phyloP scores from a whole-genome alignment of 805 yeast genomes.

The Kurtzmaniella fragi region DNA sequence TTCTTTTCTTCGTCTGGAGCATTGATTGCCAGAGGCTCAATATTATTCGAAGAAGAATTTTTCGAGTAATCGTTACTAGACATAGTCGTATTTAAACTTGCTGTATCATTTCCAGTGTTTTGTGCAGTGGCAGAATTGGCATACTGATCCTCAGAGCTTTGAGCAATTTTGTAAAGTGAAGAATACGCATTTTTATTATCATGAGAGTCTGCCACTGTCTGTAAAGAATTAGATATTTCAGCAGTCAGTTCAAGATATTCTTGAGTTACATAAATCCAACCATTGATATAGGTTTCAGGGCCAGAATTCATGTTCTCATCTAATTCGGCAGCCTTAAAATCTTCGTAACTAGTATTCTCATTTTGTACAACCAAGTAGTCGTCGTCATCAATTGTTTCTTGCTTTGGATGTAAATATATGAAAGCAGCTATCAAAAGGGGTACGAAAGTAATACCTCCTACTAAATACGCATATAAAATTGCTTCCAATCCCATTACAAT shows the following conservation, averaged over 20 bases:
- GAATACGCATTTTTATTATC: slow-evolving; percentile 54
- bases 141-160: slow-evolving; percentile 17
- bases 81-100: not conserved
- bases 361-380: slow-evolving; percentile 10
- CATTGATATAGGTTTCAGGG: slow-evolving; percentile 57
- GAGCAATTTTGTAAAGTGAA: slow-evolving; percentile 54
- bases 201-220: slow-evolving; percentile 33
- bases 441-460: slow-evolving; percentile 80
- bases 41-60: not conserved
- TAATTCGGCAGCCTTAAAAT: slow-evolving; percentile 57
- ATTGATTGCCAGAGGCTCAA: slow-evolving; percentile 1
- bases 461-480: slow-evolving; percentile 47
- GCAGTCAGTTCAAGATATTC: slow-evolving; percentile 50
- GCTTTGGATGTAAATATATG: slow-evolving; percentile 36
- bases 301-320: slow-evolving; percentile 60
- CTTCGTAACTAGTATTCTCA: slow-evolving; percentile 23
- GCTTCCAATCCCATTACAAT: slow-evolving; percentile 8
- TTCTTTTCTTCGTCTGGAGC: slow-evolving; percentile 1
- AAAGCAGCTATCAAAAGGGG: slow-evolving; percentile 48
- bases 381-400: slow-evolving; percentile 10
- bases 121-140: slow-evolving; percentile 4
- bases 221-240: slow-evolving; percentile 46
- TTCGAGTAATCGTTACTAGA: not conserved
- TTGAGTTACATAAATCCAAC: slow-evolving; percentile 83
- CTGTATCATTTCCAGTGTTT: slow-evolving; percentile 1